Evolutionary conservation across 495 filamentous ascomycete species (phyloP).

Genomic region (Penicillium waksmanii): DNA sequence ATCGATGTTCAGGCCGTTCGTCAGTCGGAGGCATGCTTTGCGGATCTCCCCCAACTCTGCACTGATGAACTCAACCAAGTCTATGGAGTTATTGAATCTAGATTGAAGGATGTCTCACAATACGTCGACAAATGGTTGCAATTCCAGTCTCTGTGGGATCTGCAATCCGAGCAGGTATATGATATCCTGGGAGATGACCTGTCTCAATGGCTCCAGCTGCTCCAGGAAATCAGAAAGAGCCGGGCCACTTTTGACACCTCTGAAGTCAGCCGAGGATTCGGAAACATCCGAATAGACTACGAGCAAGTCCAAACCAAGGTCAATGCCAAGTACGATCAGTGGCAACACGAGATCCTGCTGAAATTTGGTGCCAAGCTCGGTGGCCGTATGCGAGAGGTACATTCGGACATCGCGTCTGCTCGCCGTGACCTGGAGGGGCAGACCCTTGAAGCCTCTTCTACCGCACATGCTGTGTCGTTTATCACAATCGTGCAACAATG

Average conservation of each 20-base stretch:
- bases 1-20: slow-evolving; percentile 64
- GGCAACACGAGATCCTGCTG: slow-evolving; percentile 94
- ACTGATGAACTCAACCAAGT: slow-evolving; percentile 75
- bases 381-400: slow-evolving; percentile 86
- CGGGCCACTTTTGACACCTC: slow-evolving; percentile 95
- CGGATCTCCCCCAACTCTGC: slow-evolving; percentile 83
- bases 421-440: slow-evolving; percentile 86
- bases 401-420: slow-evolving; percentile 85
- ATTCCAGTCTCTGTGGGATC: slow-evolving; percentile 98
- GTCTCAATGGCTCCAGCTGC: slow-evolving; percentile 86
- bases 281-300: slow-evolving; percentile 92
- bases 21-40: slow-evolving; percentile 70
- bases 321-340: slow-evolving; percentile 98
- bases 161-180: slow-evolving; percentile 93
- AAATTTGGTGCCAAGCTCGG: slow-evolving; percentile 91
- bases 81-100: slow-evolving; percentile 78
- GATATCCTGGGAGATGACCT: slow-evolving; percentile 89
- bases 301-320: slow-evolving; percentile 98
- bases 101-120: slow-evolving; percentile 69
- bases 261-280: slow-evolving; percentile 86
- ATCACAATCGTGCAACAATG: slow-evolving; percentile 97
- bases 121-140: slow-evolving; percentile 98
- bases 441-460: slow-evolving; percentile 88
- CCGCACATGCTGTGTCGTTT: slow-evolving; percentile 94
- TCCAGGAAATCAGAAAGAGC: slow-evolving; percentile 93